Conservation (phyloP, 371 early-diverging fungal species). For the Actinomucor elegans region DNA sequence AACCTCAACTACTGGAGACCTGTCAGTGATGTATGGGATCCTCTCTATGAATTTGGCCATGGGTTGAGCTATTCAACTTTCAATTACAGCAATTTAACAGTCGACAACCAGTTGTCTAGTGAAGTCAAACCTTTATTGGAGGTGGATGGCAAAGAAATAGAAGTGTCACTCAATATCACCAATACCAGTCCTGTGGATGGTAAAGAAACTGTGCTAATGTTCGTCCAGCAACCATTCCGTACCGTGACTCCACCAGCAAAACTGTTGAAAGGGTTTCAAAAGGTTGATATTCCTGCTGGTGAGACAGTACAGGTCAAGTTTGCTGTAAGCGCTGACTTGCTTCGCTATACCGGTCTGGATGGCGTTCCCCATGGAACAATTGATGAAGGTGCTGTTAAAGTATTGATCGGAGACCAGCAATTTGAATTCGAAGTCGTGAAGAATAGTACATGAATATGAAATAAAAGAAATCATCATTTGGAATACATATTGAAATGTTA, state of each 20-base stretch:
- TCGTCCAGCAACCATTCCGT: slow-evolving; percentile 58
- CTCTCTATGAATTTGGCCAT: slow-evolving; percentile 61
- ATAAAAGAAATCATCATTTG: no score
- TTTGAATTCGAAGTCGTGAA: slow-evolving; percentile 21
- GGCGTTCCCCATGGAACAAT: slow-evolving; percentile 21
- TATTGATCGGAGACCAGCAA: slow-evolving; percentile 26
- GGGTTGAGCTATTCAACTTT: slow-evolving; percentile 64
- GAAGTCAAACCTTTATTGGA: slow-evolving; percentile 1
- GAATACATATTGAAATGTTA: no score
- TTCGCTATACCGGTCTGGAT: slow-evolving; percentile 37
- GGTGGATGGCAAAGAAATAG: slow-evolving; percentile 21
- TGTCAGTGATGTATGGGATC: slow-evolving; percentile 39
- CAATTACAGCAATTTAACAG: slow-evolving; percentile 40
- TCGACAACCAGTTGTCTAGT: not conserved
- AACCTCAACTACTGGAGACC: slow-evolving; percentile 35
- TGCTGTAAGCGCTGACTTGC: slow-evolving; percentile 30
- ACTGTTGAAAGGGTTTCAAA: slow-evolving; percentile 54
- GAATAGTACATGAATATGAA: not conserved
- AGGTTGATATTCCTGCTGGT: slow-evolving; percentile 44
- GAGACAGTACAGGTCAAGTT: slow-evolving; percentile 48
- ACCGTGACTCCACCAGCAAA: slow-evolving; percentile 34
- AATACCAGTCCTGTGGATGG: slow-evolving; percentile 52
- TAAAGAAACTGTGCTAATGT: slow-evolving; percentile 63
- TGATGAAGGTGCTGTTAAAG: slow-evolving; percentile 29
- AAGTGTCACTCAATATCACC: slow-evolving; percentile 40